Conservation (phyloP, 2,329 filamentous ascomycete genomes). For the Helotiales sp. region DNA sequence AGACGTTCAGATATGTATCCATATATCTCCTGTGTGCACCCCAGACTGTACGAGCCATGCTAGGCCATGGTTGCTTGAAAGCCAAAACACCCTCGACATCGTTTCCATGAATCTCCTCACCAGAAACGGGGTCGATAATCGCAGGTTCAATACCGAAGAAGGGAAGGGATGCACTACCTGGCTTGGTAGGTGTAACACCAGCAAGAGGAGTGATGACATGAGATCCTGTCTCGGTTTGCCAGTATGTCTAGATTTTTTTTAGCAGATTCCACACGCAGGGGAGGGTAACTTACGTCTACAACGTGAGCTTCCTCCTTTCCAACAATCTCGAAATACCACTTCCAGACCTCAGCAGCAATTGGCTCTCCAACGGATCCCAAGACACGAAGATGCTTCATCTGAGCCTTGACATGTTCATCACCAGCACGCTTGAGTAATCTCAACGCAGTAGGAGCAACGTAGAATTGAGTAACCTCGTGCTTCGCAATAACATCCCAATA, state of each 20-base stretch:
- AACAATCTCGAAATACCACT: slow-evolving; percentile 97
- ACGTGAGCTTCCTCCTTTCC: slow-evolving; percentile 93
- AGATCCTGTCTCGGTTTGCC: slow-evolving; percentile 98
- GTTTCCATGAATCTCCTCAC: slow-evolving; percentile 82
- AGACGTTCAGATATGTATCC: slow-evolving; percentile 97
- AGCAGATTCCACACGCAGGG: slow-evolving; percentile 34
- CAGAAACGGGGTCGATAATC: slow-evolving; percentile 95
- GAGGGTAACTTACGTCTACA: slow-evolving; percentile 76
- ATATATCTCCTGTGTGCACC: slow-evolving; percentile 98
- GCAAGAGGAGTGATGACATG: slow-evolving; percentile 94
- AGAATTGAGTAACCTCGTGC: slow-evolving; percentile 96
- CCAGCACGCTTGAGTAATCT: slow-evolving; percentile 94
- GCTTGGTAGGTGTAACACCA: slow-evolving; percentile 94
- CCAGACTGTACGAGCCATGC: slow-evolving; percentile 98
- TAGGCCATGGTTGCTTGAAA: slow-evolving; percentile 98
- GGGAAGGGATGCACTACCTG: slow-evolving; percentile 90
- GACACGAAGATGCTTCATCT: slow-evolving; percentile 88
- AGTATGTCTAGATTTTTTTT: slow-evolving; percentile 80
- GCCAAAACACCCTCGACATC: slow-evolving; percentile 91
- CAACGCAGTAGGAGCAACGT: slow-evolving; percentile 93
- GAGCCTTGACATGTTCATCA: slow-evolving; percentile 85
- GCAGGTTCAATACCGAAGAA: slow-evolving; percentile 99
- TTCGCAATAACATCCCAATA: slow-evolving; percentile 99
- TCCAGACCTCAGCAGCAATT: slow-evolving; percentile 98
- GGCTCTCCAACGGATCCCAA: slow-evolving; percentile 96